Base-by-base conservation (phyloP, 2,329 filamentous ascomycete genomes). In the Neoscytalidium dimidiatum region DNA sequence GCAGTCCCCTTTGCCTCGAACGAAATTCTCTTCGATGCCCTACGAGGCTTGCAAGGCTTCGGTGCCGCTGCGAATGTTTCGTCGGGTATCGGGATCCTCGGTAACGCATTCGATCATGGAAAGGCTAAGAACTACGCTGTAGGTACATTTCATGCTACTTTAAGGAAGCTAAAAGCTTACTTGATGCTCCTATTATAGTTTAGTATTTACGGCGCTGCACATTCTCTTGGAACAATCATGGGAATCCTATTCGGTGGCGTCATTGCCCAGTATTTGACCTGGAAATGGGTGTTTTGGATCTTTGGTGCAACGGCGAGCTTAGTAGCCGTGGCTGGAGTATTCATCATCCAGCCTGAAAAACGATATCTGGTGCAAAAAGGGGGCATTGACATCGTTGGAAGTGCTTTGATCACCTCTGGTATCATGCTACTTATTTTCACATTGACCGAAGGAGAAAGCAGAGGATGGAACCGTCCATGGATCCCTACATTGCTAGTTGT, bases 121-220 rank as follows among this genome's bases (percentile, higher is more conserved):
- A 88, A 86, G 68, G 85, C 88, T 3, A 91, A 90, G 76, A 91
- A 90, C 69, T 90, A 90, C 71, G 88, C 88, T 1, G n/a, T n/a
- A n/a, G n/a, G n/a, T n/a, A n/a, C n/a, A n/a, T n/a, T n/a, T n/a
- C n/a, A n/a, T n/a, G n/a, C n/a, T n/a, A n/a, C n/a, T n/a, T n/a
- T n/a, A n/a, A n/a, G n/a, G n/a, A n/a, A n/a, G n/a, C n/a, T n/a
- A n/a, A n/a, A n/a, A n/a, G n/a, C n/a, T n/a, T n/a, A n/a, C n/a
- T n/a, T n/a, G n/a, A n/a, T n/a, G n/a, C n/a, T n/a, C n/a, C n/a
- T n/a, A n/a, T n/a, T n/a, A n/a, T n/a, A n/a, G n/a, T 91, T 92
- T 69, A 86, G 85, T 35, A 82, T 84, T 23, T 90, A 89, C 66
- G 69, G 85, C 19, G 87, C 87, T 1, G 89, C 88, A 1, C 86